Base-by-base conservation (phyloP, 805 yeast species). In the Torulaspora franciscae region DNA sequence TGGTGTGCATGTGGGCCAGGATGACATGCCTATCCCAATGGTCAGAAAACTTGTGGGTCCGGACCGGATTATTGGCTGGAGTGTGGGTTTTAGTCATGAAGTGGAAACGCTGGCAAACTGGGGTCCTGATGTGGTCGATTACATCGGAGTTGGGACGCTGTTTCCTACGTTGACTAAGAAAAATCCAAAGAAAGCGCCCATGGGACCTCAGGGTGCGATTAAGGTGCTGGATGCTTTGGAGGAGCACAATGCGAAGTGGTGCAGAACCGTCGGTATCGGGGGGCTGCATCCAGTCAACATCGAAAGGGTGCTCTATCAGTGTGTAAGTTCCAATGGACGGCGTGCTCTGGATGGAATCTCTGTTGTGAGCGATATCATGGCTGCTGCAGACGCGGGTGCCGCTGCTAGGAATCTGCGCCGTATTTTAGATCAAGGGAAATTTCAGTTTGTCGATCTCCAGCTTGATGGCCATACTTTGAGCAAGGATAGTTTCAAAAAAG, bases 1-100 rank as follows among this genome's bases (percentile, higher is more conserved):
- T 51, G 95, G 95, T 28, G 83, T 90, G 7, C 97, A 89, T 67
- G 86, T 89, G 15, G 97, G 97, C 0, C 96, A 89, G 62, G 89
- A 82, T 42, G 97, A 89, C 59, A 85, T 89, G 86, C 68, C 71
- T 3, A 65, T 65, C 6, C 54, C 55, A 1, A 54, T 73, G 30
- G 93, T 79, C 1, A 66, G 96, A 29, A 58, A 69, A 54, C 57
- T 87, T 26, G 64, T 88, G 9, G 96, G 96, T 0, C 77, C 81
- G 0, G 73, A 77, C 45, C 87, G 83, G 65, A 80, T 89, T 47
- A 61, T 89, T 37, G 97, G 97, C 0, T 80, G 90, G 46, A 80
- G 90, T 32, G 83, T 87, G 22, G 75, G 83, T 6, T 71, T 73
- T 26, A 71, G 71, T 0, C 71, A 70, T 4, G 95, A 88, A 58